Evolutionary conservation across 805 yeast genomes (phyloP), one percentile per base, ranked within the genome.

Genomic region (Barnettozyma salicaria): DNA sequence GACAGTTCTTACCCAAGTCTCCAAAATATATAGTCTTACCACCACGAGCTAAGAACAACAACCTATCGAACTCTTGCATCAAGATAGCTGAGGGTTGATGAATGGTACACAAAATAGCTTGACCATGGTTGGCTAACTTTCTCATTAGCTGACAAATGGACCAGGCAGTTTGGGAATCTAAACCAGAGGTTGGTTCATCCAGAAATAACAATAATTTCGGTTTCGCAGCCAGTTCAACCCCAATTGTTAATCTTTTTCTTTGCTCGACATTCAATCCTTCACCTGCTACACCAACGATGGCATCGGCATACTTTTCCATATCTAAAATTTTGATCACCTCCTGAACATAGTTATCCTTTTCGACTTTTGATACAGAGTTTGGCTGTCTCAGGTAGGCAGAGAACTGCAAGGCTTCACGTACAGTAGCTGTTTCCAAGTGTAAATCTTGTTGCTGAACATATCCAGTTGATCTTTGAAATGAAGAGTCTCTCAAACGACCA

Each of bases 51-150:
- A 82, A 65, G 50, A 83, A 77, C 45, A 83, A 64, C 48, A 86
- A 67, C 50, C 88, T 72, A 55, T 85, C 95, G 55, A 86, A 84
- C 51, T 80, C 85, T 54, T 82, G 74, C 63, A 84, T 68, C 53
- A 84, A 64, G 40, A 80, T 68, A 36, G 94, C 89, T 8, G 92
- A 83, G 52, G 95, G 94, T 61, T 84, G 94, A 61, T 83, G 92
- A 47, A 84, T 83, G 21, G 94, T 83, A 65, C 82, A 76, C 55
- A 76, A 60, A 53, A 76, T 75, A 32, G 81, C 80, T 55, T 76
- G 80, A 26, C 81, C 81, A 46, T 70, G 70, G 47, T 69, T 61
- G 6, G 81, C 78, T 41, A 77, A 56, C 47, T 73, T 73, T 56
- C 76, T 68, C 74, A 77, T 67, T 57, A 76, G 65, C 52, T 73